Conservation (phyloP, 352 stramenopile species). For the Peronosclerospora sorghi region DNA sequence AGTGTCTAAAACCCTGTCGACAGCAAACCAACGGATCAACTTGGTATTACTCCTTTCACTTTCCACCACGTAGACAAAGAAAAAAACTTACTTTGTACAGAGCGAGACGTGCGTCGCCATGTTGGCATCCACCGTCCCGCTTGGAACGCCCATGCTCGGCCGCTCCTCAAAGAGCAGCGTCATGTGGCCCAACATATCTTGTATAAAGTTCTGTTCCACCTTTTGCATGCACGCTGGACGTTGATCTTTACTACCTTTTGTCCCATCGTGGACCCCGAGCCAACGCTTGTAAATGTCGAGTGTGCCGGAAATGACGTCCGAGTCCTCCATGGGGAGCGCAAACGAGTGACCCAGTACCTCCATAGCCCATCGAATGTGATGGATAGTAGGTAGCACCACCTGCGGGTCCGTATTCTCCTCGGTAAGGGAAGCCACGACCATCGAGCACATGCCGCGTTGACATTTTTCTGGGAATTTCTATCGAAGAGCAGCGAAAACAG, state of each 20-base stretch:
- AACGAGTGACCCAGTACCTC: slow-evolving; percentile 79
- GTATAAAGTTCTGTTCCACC: slow-evolving; percentile 77
- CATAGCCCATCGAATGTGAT: slow-evolving; percentile 82
- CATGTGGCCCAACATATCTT: slow-evolving; percentile 82
- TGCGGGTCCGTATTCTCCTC: slow-evolving; percentile 36
- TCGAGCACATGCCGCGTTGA: slow-evolving; percentile 73
- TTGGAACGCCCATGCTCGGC: slow-evolving; percentile 12
- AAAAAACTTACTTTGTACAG: slow-evolving; percentile 39
- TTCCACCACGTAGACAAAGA: background rate
- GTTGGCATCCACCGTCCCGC: slow-evolving; percentile 14
- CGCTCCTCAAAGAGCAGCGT: slow-evolving; percentile 81
- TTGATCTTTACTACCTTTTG: slow-evolving; percentile 27
- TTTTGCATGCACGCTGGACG: slow-evolving; percentile 68
- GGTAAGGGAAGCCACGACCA: slow-evolving; percentile 63
- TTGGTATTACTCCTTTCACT: background rate
- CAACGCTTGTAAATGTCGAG: slow-evolving; percentile 74
- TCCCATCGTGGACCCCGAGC: slow-evolving; percentile 46
- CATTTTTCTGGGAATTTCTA: slow-evolving; percentile 85
- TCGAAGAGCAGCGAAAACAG: background rate
- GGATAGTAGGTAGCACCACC: slow-evolving; percentile 46
- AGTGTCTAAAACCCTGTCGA: slow-evolving; percentile 55
- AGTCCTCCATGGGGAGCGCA: slow-evolving; percentile 75
- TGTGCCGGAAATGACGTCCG: slow-evolving; percentile 68
- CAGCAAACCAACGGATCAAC: background rate
- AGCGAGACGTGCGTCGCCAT: slow-evolving; percentile 63